A percentile compares a stretch with the other conserved stretches of the same genome.
Conservation (phyloP, 345 rosid species). For the Gossypium thurberi region DNA sequence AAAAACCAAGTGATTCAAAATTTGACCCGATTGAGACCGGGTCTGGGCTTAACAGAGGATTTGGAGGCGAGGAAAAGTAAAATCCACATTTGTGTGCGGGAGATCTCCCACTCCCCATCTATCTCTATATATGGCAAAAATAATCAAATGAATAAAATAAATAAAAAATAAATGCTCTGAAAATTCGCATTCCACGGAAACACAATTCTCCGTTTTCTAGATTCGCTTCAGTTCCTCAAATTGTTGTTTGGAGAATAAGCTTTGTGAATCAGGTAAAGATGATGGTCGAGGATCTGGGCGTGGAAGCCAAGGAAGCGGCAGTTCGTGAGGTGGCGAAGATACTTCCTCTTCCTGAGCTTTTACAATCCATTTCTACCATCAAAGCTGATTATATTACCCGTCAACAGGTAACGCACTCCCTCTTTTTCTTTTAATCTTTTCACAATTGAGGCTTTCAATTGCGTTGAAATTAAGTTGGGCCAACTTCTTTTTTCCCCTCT, state of each 20-base stretch:
- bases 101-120: background rate
- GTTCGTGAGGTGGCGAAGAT: conserved; percentile 98
- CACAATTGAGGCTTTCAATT: background rate
- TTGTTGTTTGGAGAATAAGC: background rate
- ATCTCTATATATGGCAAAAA: background rate
- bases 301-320: conserved; percentile 97
- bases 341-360: conserved; percentile 77
- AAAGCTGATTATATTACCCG: conserved; percentile 94
- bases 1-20: background rate
- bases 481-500: background rate
- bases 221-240: background rate
- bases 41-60: background rate
- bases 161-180: background rate
- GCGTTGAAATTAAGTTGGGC: background rate
- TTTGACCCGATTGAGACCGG: background rate
- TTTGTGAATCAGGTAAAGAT: conserved; percentile 18
- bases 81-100: background rate
- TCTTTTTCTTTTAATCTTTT: background rate
- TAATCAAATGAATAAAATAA: background rate
- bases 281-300: conserved; percentile 95
- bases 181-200: background rate
- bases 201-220: background rate
- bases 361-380: conserved; percentile 72
- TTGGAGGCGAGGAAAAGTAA: background rate
- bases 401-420: conserved; percentile 54